A percentile compares a stretch with the other conserved stretches of the same genome.
phyloP scores from a whole-genome alignment of 768 basidiomycete species.

The Phylloporus arenicola region DNA sequence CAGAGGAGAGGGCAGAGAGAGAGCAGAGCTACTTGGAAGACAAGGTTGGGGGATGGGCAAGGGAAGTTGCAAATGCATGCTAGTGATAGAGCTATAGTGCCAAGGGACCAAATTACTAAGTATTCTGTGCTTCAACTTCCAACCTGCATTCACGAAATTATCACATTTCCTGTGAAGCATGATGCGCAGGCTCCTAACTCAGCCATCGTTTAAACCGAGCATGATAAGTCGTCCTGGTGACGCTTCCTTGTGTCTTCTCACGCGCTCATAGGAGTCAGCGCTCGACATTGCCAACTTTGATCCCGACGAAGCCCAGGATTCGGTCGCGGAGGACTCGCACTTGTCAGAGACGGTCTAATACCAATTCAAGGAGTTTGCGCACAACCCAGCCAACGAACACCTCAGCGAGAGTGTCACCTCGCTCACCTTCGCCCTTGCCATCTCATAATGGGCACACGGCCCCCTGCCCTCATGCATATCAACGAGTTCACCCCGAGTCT shows the following conservation, averaged over 20 bases:
- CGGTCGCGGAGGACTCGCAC: conserved; percentile 89
- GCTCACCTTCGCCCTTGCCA: too few species aligned
- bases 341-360: conserved; percentile 96
- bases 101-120: too few species aligned
- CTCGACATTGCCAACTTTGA: conserved; percentile 97
- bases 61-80: background rate
- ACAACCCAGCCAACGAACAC: conserved; percentile 80
- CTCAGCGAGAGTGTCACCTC: conserved; percentile 82
- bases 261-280: conserved; percentile 63
- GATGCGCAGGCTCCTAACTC: conserved; percentile 64
- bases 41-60: background rate
- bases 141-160: too few species aligned
- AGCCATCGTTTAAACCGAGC: conserved; percentile 95
- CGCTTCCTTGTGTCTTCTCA: background rate
- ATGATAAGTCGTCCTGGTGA: conserved; percentile 53
- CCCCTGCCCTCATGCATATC: too few species aligned
- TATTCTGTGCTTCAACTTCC: too few species aligned
- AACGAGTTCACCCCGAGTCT: too few species aligned
- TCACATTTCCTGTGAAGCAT: background rate
- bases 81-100: too few species aligned
- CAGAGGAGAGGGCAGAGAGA: background rate
- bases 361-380: conserved; percentile 89
- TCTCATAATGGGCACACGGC: too few species aligned
- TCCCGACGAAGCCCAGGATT: conserved; percentile 90
- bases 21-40: background rate